Conservation (phyloP, 1,139 yeast species). For the Yueomyces sp. region DNA sequence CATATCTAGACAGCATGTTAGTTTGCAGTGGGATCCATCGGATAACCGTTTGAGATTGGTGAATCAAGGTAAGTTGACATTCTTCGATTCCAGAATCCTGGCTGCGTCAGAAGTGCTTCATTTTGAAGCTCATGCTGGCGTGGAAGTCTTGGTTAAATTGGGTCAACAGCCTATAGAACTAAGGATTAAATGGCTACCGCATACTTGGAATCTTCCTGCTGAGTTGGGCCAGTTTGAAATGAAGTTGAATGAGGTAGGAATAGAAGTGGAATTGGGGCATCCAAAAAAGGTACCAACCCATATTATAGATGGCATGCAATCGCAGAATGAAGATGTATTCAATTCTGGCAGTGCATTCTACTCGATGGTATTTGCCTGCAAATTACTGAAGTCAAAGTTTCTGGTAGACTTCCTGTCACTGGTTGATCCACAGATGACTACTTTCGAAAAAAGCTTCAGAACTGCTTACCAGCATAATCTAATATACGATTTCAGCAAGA, state of each 20-base stretch:
- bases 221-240: not conserved
- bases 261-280: not conserved
- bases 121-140: constrained; percentile 2
- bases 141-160: constrained; percentile 6
- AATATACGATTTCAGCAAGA: not conserved
- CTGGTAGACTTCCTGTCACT: not conserved
- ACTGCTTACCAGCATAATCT: too few species aligned
- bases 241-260: constrained; percentile 1
- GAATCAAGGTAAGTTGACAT: constrained; percentile 20
- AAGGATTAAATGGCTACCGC: constrained; percentile 5
- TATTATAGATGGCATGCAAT: not conserved
- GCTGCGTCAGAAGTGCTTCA: constrained; percentile 8
- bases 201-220: not conserved
- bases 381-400: not conserved
- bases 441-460: not conserved
- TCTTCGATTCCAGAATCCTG: constrained; percentile 8
- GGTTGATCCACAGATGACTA: not conserved
- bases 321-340: not conserved
- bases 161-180: constrained; percentile 18
- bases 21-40: constrained; percentile 8
- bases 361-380: not conserved
- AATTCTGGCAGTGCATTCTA: not conserved
- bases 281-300: not conserved
- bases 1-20: constrained; percentile 21
- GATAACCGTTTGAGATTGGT: constrained; percentile 4